Evolutionary conservation across 2,329 filamentous ascomycete species (phyloP).

Genomic region (Trichoderma atroviride): DNA sequence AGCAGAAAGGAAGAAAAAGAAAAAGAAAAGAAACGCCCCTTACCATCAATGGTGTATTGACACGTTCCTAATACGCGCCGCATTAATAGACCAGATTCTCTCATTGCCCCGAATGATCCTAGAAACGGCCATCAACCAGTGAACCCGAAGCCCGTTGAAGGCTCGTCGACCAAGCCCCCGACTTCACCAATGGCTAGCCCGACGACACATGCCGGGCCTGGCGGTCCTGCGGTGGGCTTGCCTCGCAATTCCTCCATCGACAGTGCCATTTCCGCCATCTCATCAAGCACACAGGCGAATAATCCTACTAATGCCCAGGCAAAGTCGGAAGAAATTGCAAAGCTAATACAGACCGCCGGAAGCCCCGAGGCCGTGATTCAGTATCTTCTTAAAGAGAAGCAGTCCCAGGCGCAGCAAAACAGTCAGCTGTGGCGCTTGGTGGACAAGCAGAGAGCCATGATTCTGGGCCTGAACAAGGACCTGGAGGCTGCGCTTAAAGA

Average conservation of each 20-base stretch:
- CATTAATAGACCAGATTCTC: slow-evolving; percentile 34
- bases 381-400: slow-evolving; percentile 88
- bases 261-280: slow-evolving; percentile 82
- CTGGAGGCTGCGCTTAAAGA: slow-evolving; percentile 88
- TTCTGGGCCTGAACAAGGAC: slow-evolving; percentile 91
- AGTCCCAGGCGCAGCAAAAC: slow-evolving; percentile 86
- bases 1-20: not conserved
- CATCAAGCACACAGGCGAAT: slow-evolving; percentile 56
- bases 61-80: slow-evolving; percentile 21
- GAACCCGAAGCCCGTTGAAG: slow-evolving; percentile 48
- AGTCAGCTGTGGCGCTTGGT: slow-evolving; percentile 92
- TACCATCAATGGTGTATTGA: not conserved
- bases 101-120: slow-evolving; percentile 51
- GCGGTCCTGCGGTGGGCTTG: slow-evolving; percentile 35
- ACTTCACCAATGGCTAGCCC: slow-evolving; percentile 53
- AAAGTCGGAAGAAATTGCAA: slow-evolving; percentile 74
- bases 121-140: slow-evolving; percentile 50
- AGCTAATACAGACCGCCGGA: slow-evolving; percentile 80
- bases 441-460: slow-evolving; percentile 94
- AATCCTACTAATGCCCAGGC: slow-evolving; percentile 60
- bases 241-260: slow-evolving; percentile 88
- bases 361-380: slow-evolving; percentile 87
- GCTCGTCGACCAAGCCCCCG: slow-evolving; percentile 42
- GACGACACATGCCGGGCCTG: slow-evolving; percentile 44
- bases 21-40: not conserved